A percentile compares a stretch with the other conserved stretches of the same genome.
Conservation (phyloP, 306 rosid genomes). For the Spatholobus suberectus region DNA sequence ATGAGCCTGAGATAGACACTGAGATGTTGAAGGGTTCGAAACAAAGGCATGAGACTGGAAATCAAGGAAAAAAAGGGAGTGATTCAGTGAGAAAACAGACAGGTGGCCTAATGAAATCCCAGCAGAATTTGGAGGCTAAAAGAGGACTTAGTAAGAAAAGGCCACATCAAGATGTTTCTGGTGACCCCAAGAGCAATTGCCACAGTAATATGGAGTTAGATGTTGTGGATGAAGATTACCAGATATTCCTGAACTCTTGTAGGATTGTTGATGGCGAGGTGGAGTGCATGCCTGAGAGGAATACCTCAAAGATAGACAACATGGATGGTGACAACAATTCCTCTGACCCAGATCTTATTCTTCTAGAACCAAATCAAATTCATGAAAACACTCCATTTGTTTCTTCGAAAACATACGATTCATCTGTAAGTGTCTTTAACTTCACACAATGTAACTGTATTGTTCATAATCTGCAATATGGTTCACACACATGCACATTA, state of each 20-base stretch:
- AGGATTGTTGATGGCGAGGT: constrained; percentile 24
- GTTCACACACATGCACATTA: constrained; percentile 25
- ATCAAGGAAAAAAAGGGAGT: neutral
- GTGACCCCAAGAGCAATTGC: neutral
- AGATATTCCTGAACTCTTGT: constrained; percentile 25
- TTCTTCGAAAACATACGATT: constrained; percentile 28
- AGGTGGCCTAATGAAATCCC: neutral
- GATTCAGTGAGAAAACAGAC: neutral
- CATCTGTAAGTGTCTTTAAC: constrained; percentile 52
- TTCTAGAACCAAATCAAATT: constrained; percentile 47
- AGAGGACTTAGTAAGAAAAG: constrained; percentile 8
- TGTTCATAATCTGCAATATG: neutral
- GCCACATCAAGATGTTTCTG: neutral
- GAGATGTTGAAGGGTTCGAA: neutral
- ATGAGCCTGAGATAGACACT: neutral
- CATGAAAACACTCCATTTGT: constrained; percentile 43
- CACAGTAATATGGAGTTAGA: constrained; percentile 15
- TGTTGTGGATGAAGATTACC: constrained; percentile 45
- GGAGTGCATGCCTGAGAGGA: constrained; percentile 1
- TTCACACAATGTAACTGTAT: neutral
- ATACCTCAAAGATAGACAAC: constrained; percentile 13
- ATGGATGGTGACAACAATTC: constrained; percentile 34
- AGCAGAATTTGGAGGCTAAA: neutral
- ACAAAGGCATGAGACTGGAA: neutral
- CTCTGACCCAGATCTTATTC: constrained; percentile 51